Evolutionary conservation across 192 early-diverging fungal species (phyloP).

Genomic region (Cetraspora pellucida): DNA sequence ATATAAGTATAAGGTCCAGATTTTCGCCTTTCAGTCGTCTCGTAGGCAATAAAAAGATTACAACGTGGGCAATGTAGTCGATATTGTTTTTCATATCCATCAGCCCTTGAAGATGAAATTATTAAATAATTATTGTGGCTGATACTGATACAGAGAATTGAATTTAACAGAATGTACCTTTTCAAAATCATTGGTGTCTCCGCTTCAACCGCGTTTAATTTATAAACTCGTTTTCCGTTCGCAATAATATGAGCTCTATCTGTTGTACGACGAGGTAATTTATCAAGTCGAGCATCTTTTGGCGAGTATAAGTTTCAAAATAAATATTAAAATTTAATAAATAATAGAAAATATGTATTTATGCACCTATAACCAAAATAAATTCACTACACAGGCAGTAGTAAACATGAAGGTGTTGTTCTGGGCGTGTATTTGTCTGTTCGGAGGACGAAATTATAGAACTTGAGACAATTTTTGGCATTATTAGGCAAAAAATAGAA

Average conservation of each 20-base stretch:
- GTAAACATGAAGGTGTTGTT: constrained; percentile 56
- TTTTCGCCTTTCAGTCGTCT: constrained; percentile 52
- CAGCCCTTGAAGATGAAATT: neutral
- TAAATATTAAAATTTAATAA: neutral
- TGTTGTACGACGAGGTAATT: constrained; percentile 52
- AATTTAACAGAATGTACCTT: constrained; percentile 13
- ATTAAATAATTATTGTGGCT: neutral
- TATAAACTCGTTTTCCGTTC: constrained; percentile 57
- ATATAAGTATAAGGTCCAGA: constrained; percentile 59
- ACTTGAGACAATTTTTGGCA: constrained; percentile 65
- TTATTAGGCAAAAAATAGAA: constrained; percentile 30
- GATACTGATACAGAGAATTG: neutral
- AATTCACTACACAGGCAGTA: constrained; percentile 66
- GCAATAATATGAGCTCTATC: constrained; percentile 54
- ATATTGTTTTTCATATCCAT: constrained; percentile 44
- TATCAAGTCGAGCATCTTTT: constrained; percentile 37
- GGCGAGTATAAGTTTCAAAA: no score
- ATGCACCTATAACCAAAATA: constrained; percentile 57
- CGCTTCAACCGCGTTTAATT: constrained; percentile 49
- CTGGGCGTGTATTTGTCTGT: constrained; percentile 41
- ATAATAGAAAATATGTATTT: neutral
- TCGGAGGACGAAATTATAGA: constrained; percentile 61
- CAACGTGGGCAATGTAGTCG: constrained; percentile 47
- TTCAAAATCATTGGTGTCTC: constrained; percentile 32
- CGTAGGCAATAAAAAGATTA: constrained; percentile 56